Evolutionary conservation across 352 stramenopile genomes (phyloP).

Genomic region (Elongisporangium prolatum): DNA sequence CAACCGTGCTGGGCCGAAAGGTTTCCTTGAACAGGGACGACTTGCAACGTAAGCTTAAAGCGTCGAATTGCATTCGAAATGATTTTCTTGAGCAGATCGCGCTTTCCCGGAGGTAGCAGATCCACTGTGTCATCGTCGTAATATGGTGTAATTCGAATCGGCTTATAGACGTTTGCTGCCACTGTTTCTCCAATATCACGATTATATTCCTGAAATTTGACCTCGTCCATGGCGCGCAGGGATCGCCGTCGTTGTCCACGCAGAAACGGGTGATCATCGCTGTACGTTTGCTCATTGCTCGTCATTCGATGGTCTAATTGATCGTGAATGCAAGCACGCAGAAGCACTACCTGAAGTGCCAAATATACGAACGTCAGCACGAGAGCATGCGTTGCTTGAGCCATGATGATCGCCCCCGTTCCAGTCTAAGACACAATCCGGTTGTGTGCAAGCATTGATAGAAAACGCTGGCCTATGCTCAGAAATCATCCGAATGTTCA

Average conservation of each 20-base stretch:
- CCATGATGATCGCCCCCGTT: neutral
- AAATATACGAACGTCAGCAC: neutral
- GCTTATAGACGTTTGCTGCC: constrained; percentile 23
- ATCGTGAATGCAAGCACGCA: constrained; percentile 23
- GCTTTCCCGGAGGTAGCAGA: constrained; percentile 32
- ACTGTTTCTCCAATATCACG: constrained; percentile 20
- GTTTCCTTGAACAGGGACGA: constrained; percentile 63
- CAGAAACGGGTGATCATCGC: constrained; percentile 20
- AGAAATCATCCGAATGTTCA: neutral
- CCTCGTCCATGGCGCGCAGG: constrained; percentile 9
- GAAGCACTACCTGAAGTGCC: neutral
- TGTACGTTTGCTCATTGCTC: constrained; percentile 18
- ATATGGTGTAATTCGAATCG: constrained; percentile 71
- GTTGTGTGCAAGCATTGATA: neutral
- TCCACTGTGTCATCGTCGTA: constrained; percentile 56
- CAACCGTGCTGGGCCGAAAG: constrained; percentile 58
- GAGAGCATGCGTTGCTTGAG: neutral
- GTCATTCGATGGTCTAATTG: constrained; percentile 19
- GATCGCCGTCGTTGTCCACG: constrained; percentile 7
- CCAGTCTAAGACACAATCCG: neutral
- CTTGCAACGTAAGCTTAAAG: constrained; percentile 44
- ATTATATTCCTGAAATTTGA: constrained; percentile 36
- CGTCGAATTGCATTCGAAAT: constrained; percentile 62
- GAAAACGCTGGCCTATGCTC: neutral
- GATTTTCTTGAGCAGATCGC: constrained; percentile 42